Percentiles rank a stretch among this genome's conserved stretches.
These are phyloP conservation scores for Ophiocordyceps polyrhachis-furcata DNA, from an alignment of 2,329 filamentous ascomycete species.

Conservation along the genomic window DNA sequence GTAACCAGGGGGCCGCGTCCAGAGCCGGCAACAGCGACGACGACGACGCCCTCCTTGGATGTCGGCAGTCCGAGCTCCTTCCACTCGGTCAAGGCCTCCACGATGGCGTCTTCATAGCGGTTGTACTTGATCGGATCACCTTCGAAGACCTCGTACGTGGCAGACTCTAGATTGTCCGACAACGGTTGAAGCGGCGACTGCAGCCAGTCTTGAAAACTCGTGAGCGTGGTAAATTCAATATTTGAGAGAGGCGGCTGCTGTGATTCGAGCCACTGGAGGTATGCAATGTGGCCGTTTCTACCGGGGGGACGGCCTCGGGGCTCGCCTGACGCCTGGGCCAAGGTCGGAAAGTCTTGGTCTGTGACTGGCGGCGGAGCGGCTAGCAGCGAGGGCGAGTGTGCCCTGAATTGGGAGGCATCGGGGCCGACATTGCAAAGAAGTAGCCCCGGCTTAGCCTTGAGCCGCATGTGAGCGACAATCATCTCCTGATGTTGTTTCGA, in stretches of 20 bases:
- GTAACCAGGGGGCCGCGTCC: conserved; percentile 86
- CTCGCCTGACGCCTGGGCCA: conserved; percentile 34
- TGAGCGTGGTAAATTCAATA: conserved; percentile 32
- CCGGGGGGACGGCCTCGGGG: conserved; percentile 12
- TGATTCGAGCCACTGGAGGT: conserved; percentile 67
- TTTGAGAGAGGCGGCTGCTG: conserved; percentile 48
- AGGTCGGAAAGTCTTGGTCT: conserved; percentile 45
- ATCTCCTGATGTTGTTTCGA: conserved; percentile 41
- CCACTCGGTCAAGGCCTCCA: conserved; percentile 69
- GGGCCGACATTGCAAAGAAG: conserved; percentile 44
- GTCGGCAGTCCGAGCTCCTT: conserved; percentile 51
- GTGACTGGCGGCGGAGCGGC: conserved; percentile 17
- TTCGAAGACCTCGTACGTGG: conserved; percentile 97
- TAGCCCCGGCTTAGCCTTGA: conserved; percentile 44
- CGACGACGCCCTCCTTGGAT: conserved; percentile 49
- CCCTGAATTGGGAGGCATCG: conserved; percentile 14
- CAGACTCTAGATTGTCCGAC: conserved; percentile 88
- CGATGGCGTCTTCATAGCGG: conserved; percentile 78
- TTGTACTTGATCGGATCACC: conserved; percentile 96
- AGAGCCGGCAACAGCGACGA: conserved; percentile 83
- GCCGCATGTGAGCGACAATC: conserved; percentile 42
- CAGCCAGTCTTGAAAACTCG: conserved; percentile 72
- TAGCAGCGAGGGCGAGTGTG: conserved; percentile 6
- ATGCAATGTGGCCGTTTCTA: conserved; percentile 43
- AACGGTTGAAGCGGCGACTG: conserved; percentile 89